Base-by-base conservation (phyloP, 1,284 basidiomycete species). In the Volvariella volvacea region DNA sequence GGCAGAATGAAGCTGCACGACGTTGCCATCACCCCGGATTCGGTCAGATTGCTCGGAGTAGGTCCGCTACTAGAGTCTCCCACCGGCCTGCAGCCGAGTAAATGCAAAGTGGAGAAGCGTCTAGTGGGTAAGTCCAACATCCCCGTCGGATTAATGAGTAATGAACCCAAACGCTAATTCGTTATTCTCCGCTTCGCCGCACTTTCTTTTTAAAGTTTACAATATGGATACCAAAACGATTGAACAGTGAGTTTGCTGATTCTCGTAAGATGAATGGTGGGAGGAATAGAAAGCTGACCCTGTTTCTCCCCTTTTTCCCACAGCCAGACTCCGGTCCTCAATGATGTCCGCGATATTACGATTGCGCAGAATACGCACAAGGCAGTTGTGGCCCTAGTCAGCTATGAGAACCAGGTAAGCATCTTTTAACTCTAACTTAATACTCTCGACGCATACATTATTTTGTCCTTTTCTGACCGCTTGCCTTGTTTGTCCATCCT, bases 321-420 rank as follows among this genome's bases (percentile, higher is more conserved):
- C 48, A 88, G 86, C 51, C 80, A 83, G 62, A 83, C 83, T 1
- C 87, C 86, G 4, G 78, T 88, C n/a, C 64, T 88, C 6, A 83
- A 87, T 51, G 83, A 88, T 53, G 80, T 88, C 44, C 77, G 82
- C 33, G 81, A 88, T 55, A 78, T 89, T 41, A 78, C 80, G 0
- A 61, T 88, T 19, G 74, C 81, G 37, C 34, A 36, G 15, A 67
- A 73, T 43, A 52, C 56, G 3, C 57, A 61, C 37, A 73, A 73
- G 52, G 80, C 77, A n/a, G 58, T 75, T 8, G 67, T 79, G 14
- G 83, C 82, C 17, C 60, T 89, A 41, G 73, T 89, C 45, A 84
- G 81, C 56, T 85, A 83, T 53, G 82, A 86, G 60, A 77, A 77
- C 58, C 84, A 82, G 68, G 85, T 80, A 36, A 40, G 53, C 38